Evolutionary conservation across 2,329 filamentous ascomycete species (phyloP).

Genomic region (Helotiales sp.): DNA sequence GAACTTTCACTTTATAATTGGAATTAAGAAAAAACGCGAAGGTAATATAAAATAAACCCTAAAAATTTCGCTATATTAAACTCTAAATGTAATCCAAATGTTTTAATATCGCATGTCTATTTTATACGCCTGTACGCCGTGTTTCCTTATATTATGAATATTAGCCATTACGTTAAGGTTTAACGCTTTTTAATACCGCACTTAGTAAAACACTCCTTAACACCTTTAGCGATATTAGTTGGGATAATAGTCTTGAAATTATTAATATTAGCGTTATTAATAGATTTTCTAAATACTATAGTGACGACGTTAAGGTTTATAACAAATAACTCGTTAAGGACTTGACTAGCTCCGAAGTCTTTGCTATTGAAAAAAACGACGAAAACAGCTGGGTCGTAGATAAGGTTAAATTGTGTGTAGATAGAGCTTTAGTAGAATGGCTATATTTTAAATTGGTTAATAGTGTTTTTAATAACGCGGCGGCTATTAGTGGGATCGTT

Average conservation of each 20-base stretch:
- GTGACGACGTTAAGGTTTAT: constrained; percentile 52
- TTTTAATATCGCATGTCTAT: neutral
- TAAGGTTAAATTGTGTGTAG: constrained; percentile 62
- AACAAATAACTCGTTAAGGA: constrained; percentile 56
- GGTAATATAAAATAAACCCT: neutral
- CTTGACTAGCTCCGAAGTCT: constrained; percentile 57
- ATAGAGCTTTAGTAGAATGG: constrained; percentile 59
- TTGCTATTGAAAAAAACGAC: constrained; percentile 55
- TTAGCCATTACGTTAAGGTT: neutral
- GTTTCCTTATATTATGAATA: neutral
- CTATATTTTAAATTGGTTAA: constrained; percentile 54
- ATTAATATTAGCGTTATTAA: constrained; percentile 53
- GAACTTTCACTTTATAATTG: neutral
- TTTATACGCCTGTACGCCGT: neutral
- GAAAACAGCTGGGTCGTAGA: constrained; percentile 57
- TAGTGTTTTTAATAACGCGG: constrained; percentile 47
- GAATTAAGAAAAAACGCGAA: neutral
- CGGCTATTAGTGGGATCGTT: constrained; percentile 44
- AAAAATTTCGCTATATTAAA: neutral
- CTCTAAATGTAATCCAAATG: neutral
- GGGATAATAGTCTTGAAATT: constrained; percentile 52
- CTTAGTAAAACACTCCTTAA: constrained; percentile 57
- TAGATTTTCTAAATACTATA: constrained; percentile 52
- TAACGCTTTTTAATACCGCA: constrained; percentile 43
- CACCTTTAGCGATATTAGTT: constrained; percentile 55